Conservation (phyloP, 805 yeast genomes). For the Blastobotrys parvus region DNA sequence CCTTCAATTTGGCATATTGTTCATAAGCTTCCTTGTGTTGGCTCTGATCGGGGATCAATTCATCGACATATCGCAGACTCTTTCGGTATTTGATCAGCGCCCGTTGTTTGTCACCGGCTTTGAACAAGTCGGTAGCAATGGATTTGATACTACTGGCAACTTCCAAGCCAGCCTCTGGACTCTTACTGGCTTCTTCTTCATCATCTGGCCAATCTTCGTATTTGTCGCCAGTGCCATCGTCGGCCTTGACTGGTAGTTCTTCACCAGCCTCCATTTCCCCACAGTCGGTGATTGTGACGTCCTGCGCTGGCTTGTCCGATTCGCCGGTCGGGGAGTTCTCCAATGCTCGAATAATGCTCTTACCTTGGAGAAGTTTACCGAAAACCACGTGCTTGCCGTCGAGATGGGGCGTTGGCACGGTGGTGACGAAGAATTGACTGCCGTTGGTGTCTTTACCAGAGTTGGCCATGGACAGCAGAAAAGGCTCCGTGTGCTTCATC, state of each 20-base stretch:
- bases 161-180: constrained; percentile 57
- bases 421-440: constrained; percentile 90
- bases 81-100: constrained; percentile 67
- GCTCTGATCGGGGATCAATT: constrained; percentile 55
- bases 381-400: constrained; percentile 96
- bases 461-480: constrained; percentile 91
- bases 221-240: constrained; percentile 80
- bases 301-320: constrained; percentile 62
- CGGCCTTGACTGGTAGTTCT: constrained; percentile 39
- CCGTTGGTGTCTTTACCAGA: constrained; percentile 96
- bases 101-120: constrained; percentile 36
- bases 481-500: constrained; percentile 72
- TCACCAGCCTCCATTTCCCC: constrained; percentile 66
- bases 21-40: constrained; percentile 36
- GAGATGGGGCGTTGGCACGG: constrained; percentile 87
- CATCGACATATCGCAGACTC: constrained; percentile 59
- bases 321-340: constrained; percentile 62
- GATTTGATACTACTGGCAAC: constrained; percentile 62
- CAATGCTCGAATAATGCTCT: constrained; percentile 65
- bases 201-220: constrained; percentile 72
- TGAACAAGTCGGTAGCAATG: constrained; percentile 70
- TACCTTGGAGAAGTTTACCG: constrained; percentile 80
- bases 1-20: constrained; percentile 46
- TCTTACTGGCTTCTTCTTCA: constrained; percentile 52
- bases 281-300: constrained; percentile 67